These are phyloP conservation scores for Fusarium oxysporum DNA, from an alignment of 2,329 filamentous ascomycete species.

Conservation along the genomic window DNA sequence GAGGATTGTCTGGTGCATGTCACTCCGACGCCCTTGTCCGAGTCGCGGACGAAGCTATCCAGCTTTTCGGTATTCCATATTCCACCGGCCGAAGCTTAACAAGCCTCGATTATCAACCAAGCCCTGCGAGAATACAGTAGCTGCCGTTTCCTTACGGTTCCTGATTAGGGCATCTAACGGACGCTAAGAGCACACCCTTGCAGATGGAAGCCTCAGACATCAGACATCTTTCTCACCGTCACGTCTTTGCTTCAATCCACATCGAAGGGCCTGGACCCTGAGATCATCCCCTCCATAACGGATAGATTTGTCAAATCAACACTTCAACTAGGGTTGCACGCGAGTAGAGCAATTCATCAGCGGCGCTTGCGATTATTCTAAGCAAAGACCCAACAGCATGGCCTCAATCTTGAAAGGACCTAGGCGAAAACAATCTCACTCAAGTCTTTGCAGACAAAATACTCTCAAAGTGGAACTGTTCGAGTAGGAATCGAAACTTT, in stretches of 20 bases:
- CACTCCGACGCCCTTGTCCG: not conserved
- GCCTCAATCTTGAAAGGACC: constrained; percentile 3
- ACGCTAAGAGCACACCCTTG: constrained; percentile 32
- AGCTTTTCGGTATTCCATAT: constrained; percentile 1
- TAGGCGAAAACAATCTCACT: not conserved
- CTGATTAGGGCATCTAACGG: constrained; percentile 6
- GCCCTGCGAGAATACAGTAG: not conserved
- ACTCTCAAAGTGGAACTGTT: constrained; percentile 24
- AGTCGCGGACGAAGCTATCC: constrained; percentile 1
- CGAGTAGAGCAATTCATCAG: constrained; percentile 30
- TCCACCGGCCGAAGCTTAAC: constrained; percentile 13
- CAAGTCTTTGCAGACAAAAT: not conserved
- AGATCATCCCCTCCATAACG: constrained; percentile 40
- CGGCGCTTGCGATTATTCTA: constrained; percentile 14
- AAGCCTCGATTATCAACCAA: constrained; percentile 13
- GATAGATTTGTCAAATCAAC: constrained; percentile 39
- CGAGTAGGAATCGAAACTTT: constrained; percentile 12
- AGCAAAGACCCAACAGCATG: not conserved
- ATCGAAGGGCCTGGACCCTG: constrained; percentile 46
- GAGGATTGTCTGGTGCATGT: constrained; percentile 2
- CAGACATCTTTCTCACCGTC: constrained; percentile 24
- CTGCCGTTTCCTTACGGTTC: constrained; percentile 39
- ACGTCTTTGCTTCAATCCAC: constrained; percentile 27
- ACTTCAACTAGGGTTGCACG: constrained; percentile 37
- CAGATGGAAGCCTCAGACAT: constrained; percentile 14